Evolutionary conservation across 169 alveolate species (phyloP).

Genomic region (Cryptosporidium sp.): DNA sequence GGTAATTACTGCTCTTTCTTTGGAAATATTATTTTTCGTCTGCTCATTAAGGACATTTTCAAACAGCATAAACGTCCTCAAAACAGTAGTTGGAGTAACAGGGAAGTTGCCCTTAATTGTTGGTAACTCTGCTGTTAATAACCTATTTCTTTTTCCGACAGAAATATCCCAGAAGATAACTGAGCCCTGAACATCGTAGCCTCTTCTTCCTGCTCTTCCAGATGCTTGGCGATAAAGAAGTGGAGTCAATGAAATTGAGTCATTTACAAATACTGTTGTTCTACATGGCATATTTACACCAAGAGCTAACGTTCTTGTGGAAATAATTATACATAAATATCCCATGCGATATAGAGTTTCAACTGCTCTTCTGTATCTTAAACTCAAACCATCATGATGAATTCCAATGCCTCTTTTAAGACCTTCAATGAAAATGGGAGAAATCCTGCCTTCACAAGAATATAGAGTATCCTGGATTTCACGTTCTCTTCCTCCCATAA

Average conservation of each 20-base stretch:
- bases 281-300: constrained; percentile 94
- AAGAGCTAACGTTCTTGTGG: constrained; percentile 90
- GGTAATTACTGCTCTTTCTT: constrained; percentile 62
- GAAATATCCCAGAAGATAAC: constrained; percentile 91
- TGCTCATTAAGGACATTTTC: constrained; percentile 57
- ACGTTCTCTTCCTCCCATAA: constrained; percentile 81
- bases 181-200: constrained; percentile 92
- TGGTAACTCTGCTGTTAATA: constrained; percentile 85
- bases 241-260: constrained; percentile 87
- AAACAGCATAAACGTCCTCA: constrained; percentile 68
- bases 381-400: constrained; percentile 90
- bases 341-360: constrained; percentile 89
- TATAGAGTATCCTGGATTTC: constrained; percentile 39
- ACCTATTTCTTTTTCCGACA: constrained; percentile 83
- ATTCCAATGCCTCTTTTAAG: constrained; percentile 91
- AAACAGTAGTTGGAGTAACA: constrained; percentile 69
- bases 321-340: constrained; percentile 86
- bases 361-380: constrained; percentile 81
- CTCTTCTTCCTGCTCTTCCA: constrained; percentile 94
- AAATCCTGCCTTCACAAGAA: constrained; percentile 72
- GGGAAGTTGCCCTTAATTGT: constrained; percentile 81
- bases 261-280: constrained; percentile 88
- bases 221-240: constrained; percentile 91
- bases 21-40: constrained; percentile 18
- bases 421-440: constrained; percentile 83